A percentile compares a stretch with the other conserved stretches of the same genome.
Conservation (phyloP, 805 yeast genomes). For the Candida khao-thaluensis region DNA sequence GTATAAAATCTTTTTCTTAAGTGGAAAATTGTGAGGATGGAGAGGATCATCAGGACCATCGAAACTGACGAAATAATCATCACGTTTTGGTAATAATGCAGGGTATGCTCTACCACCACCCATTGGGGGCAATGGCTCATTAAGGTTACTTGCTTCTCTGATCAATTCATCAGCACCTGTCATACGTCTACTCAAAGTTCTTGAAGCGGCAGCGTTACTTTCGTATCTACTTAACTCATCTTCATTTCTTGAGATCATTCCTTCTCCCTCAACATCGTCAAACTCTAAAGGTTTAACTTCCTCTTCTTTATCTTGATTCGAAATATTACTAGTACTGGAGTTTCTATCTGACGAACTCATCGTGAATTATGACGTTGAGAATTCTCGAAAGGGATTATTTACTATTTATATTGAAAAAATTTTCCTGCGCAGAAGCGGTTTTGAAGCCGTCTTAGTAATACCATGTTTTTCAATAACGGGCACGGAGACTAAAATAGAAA, state of each 20-base stretch:
- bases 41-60: slow-evolving; percentile 78
- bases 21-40: slow-evolving; percentile 79
- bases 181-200: slow-evolving; percentile 23
- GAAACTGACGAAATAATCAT: slow-evolving; percentile 62
- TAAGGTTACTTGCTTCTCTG: slow-evolving; percentile 23
- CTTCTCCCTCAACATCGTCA: slow-evolving; percentile 4
- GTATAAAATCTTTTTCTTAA: slow-evolving; percentile 22
- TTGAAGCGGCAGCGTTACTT: slow-evolving; percentile 21
- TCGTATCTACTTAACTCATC: slow-evolving; percentile 26
- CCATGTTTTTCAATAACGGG: too few species aligned
- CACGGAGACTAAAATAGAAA: neutral
- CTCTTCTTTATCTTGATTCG: slow-evolving; percentile 3
- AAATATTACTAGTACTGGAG: neutral
- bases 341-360: slow-evolving; percentile 4
- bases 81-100: slow-evolving; percentile 54
- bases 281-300: slow-evolving; percentile 2
- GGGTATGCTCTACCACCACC: slow-evolving; percentile 68
- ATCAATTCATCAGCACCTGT: slow-evolving; percentile 29
- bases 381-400: neutral
- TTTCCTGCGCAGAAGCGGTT: slow-evolving; percentile 6
- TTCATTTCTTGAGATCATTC: slow-evolving; percentile 13
- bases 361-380: neutral
- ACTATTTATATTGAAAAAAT: slow-evolving; percentile 5
- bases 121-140: slow-evolving; percentile 47
- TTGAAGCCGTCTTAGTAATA: slow-evolving; percentile 3